phyloP scores from a whole-genome alignment of 306 rosid genomes.

The Glycine soja region DNA sequence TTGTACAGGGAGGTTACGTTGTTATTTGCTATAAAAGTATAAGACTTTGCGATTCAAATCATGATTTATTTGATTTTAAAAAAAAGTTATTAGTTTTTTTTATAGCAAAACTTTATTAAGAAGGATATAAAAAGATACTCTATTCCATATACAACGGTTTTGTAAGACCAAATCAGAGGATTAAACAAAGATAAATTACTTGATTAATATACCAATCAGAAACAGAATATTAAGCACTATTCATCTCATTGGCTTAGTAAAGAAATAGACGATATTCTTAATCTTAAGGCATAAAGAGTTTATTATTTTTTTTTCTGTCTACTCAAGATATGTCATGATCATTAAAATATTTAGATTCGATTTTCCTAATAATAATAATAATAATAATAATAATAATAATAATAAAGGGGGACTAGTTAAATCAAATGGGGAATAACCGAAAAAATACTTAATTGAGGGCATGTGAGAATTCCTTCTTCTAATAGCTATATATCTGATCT shows the following conservation, averaged over 20 bases:
- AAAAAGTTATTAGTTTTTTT: no score
- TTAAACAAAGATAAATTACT: neutral
- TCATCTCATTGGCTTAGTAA: neutral
- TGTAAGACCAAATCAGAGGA: neutral
- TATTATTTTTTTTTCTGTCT: neutral
- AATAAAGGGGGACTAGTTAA: neutral
- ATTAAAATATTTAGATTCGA: neutral
- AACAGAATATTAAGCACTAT: neutral
- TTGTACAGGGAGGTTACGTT: neutral
- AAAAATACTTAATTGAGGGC: neutral
- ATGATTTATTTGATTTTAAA: no score
- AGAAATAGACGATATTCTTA: neutral
- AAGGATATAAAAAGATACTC: no score
- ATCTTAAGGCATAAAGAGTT: neutral
- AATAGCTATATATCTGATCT: no score
- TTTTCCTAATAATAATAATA: neutral
- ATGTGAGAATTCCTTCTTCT: neutral
- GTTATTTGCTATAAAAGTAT: neutral
- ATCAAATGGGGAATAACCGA: neutral
- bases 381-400: neutral
- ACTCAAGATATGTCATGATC: neutral
- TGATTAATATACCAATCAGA: neutral
- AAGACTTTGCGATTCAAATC: neutral
- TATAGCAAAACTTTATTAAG: no score
- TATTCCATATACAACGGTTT: neutral